Evolutionary conservation across 495 filamentous ascomycete species (phyloP), one percentile per base, ranked within the genome.

Genomic region (Geoglossum glabrum): DNA sequence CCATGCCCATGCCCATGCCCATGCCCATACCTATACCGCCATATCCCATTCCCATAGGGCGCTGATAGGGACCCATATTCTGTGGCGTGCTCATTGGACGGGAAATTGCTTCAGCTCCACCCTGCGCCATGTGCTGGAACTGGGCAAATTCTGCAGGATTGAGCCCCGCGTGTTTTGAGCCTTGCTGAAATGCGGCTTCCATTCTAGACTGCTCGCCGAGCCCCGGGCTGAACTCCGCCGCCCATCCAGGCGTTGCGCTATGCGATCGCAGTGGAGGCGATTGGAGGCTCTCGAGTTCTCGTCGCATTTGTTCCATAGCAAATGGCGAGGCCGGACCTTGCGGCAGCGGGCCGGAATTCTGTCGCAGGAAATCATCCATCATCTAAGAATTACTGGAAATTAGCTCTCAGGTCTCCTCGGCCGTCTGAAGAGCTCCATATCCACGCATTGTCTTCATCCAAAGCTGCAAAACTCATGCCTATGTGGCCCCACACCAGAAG

Each of bases 331-430:
- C 64, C 30, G 71, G 61, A 31, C 68, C 73, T 54, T 75, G 75
- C 21, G 79, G 73, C 34, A 83, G 57, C 62, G 80, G 78, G 28
- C 71, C 75, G 36, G 76, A 74, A 68, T 40, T 56, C 19, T 90
- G 81, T 67, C 88, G 84, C 65, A 94, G 74, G 71, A 95, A 98
- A 38, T 88, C 82, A 65, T 95, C 85, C 82, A 96, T 86, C 82
- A 90, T 88, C 85, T 93, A 64, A 28, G 60, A 19, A n/a, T 28
- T 30, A 56, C 51, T 45, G 51, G 62, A 38, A 36, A 63, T 72
- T 64, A 71, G 64, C 54, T 60, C 33, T 10, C 17, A 36, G 0
- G 23, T 23, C 23, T n/a, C 23, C 1, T 11, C 28, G 17, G 19
- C 23, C 1, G 26, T 28, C 19, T 15, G 30, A 31, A 7, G 19